Base-by-base conservation (phyloP, 306 rosid species). In the Cotoneaster glaucophyllus region DNA sequence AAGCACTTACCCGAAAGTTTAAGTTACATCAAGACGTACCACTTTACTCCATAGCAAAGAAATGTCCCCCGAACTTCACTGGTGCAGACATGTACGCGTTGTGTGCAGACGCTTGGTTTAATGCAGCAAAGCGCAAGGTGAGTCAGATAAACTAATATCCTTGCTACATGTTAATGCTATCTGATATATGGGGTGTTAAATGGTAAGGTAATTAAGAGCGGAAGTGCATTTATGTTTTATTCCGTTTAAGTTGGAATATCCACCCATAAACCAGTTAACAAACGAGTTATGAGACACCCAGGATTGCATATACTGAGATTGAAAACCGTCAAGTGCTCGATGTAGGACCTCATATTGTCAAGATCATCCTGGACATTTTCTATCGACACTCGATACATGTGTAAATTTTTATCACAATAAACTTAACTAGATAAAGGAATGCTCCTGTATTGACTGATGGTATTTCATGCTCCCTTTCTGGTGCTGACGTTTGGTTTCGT, bases 21-120 rank as follows among this genome's bases (percentile, higher is more conserved):
- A 86, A 87, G 79, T 81, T 95, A 84, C 88, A 91, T 45, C 78
- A 89, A 85, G 91, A 89, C 56, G 86, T 92, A 39, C 93, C 93
- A 26, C 92, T 92, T 41, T 84, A 85, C 77, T 71, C 96, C 17
- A 89, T 94, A 66, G 98, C 98, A 44, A 85, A 85, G 78, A 92
- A 81, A 77, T 95, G 97, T 74, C 97, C 93, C 5, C 88, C 90
- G 66, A 92, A 88, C 89, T 95, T 92, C 85, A 95, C 99, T 9
- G 97, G 97, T 61, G 97, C 97, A 65, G 99, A 92, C 82, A 90
- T 90, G 93, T 95, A 92, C 84, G 99, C 99, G 74, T 85, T 95
- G 62, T 95, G 99, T 87, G 96, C 97, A 13, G 99, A 92, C 67
- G 97, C 99, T 69, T 95, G 97, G 99, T 95, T 95, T 79, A 85